Base-by-base conservation (phyloP, 257 asterid species). In the Rauvolfia tetraphylla region DNA sequence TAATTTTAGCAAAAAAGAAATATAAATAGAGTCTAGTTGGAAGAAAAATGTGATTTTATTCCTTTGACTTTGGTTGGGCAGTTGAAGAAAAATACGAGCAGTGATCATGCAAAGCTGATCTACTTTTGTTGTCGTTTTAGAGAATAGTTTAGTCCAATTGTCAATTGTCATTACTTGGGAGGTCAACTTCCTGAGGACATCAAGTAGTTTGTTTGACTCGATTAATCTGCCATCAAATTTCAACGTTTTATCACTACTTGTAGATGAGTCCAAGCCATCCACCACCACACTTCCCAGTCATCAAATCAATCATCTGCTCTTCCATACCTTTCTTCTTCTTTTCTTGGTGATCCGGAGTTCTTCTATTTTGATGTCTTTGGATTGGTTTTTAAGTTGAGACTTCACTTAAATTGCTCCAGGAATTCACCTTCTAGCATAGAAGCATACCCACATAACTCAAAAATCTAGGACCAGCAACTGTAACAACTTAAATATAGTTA, bases 171-270 rank as follows among this genome's bases (percentile, higher is more conserved):
- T 7, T 71, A 11, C 54, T 33, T 6, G 39, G 17, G 57, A 62
- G 59, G 73, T 65, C 79, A 63, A 65, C 73, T 33, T 9, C 14
- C 25, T 22, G 31, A 31, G 72, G 65, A 22, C 65, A 75, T 75
- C 73, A 49, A 75, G 53, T 48, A 23, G 29, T 23, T 31, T 31
- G 34, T 65, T 65, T 75, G 79, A 75, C 79, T 48, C 8, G 2
- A 46, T 46, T 46, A 46, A 13, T 46, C 51, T 46, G 10, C 14
- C 46, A 3, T 41, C 46, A 41, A 41, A 41, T 4, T n/a, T n/a
- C n/a, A n/a, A n/a, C n/a, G n/a, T 41, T 41, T 41, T 41, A 41
- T 4, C 75, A 71, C 27, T 46, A 23, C 25, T 34, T 4, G 66
- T 53, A 66, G 77, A 73, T 57, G 56, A n/a, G 42, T 42, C 67